These are phyloP conservation scores for Kondoa malvinella DNA, from an alignment of 768 basidiomycete genomes.

Conservation along the genomic window DNA sequence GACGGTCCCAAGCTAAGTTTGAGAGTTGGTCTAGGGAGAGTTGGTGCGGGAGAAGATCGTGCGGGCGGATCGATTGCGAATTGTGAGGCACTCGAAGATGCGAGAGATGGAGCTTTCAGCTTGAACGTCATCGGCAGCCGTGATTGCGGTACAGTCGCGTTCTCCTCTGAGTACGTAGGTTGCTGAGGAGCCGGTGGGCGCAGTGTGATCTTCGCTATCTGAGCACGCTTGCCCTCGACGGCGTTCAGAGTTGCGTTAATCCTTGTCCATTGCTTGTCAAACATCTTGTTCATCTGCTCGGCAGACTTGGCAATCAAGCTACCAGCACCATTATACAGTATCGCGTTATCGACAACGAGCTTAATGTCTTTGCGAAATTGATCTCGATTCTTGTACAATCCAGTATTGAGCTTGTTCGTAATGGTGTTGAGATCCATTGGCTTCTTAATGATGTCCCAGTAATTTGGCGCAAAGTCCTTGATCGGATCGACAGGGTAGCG, in stretches of 20 bases:
- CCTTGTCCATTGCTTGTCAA: constrained; percentile 76
- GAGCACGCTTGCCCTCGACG: constrained; percentile 9
- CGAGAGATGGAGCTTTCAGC: constrained; percentile 24
- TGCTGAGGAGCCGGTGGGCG: constrained; percentile 11
- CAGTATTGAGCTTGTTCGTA: constrained; percentile 64
- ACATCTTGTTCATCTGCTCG: constrained; percentile 55
- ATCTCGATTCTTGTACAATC: constrained; percentile 67
- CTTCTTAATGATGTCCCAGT: constrained; percentile 65
- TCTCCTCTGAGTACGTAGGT: constrained; percentile 12
- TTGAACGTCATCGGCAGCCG: constrained; percentile 27
- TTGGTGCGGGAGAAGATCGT: constrained; percentile 29
- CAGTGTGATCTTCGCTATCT: background rate
- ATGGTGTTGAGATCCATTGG: constrained; percentile 93
- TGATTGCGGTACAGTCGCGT: constrained; percentile 6
- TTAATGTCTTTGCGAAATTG: constrained; percentile 72
- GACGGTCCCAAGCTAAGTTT: constrained; percentile 26
- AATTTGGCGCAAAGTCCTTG: constrained; percentile 77
- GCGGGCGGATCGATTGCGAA: constrained; percentile 13
- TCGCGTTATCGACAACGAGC: constrained; percentile 74
- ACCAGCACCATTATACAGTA: constrained; percentile 58
- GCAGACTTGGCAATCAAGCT: constrained; percentile 62
- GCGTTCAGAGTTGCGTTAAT: constrained; percentile 55
- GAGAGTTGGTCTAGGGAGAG: constrained; percentile 43
- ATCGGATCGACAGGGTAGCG: constrained; percentile 90
- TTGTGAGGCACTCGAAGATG: constrained; percentile 15